A percentile compares a stretch with the other conserved stretches of the same genome.
Evolutionary conservation across 2,329 filamentous ascomycete species (phyloP).

Genomic region (Epichloe gansuensis): DNA sequence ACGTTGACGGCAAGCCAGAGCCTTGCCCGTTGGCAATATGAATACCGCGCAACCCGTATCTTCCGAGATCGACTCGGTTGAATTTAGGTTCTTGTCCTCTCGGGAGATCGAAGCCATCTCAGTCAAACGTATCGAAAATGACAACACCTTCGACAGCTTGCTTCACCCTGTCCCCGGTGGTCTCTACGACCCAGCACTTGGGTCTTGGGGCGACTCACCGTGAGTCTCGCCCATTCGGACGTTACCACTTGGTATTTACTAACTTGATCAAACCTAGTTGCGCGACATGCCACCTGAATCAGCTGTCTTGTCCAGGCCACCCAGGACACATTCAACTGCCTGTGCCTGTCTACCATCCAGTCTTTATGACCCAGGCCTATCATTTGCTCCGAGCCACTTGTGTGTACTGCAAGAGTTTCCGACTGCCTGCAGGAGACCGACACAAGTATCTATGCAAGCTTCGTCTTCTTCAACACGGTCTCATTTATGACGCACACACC

Average conservation of each 20-base stretch:
- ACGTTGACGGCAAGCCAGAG: conserved; percentile 1
- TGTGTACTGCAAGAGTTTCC: conserved; percentile 79
- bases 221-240: conserved; percentile 26
- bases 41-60: conserved; percentile 71
- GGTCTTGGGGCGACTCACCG: conserved; percentile 77
- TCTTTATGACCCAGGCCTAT: conserved; percentile 86
- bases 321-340: conserved; percentile 91
- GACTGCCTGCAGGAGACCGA: conserved; percentile 62
- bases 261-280: conserved; percentile 43
- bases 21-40: conserved; percentile 28
- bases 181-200: conserved; percentile 83
- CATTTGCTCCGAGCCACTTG: conserved; percentile 79
- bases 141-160: conserved; percentile 85
- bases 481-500: conserved; percentile 55
- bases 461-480: conserved; percentile 70
- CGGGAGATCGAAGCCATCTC: conserved; percentile 81
- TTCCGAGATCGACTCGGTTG: conserved; percentile 73
- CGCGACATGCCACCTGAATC: conserved; percentile 79
- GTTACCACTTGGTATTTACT: conserved; percentile 4
- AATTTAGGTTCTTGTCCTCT: conserved; percentile 75
- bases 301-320: conserved; percentile 78
- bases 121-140: conserved; percentile 87
- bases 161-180: conserved; percentile 83
- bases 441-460: conserved; percentile 77
- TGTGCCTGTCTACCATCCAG: conserved; percentile 88